Conservation (phyloP, 805 yeast genomes). For the Starmerella apis region DNA sequence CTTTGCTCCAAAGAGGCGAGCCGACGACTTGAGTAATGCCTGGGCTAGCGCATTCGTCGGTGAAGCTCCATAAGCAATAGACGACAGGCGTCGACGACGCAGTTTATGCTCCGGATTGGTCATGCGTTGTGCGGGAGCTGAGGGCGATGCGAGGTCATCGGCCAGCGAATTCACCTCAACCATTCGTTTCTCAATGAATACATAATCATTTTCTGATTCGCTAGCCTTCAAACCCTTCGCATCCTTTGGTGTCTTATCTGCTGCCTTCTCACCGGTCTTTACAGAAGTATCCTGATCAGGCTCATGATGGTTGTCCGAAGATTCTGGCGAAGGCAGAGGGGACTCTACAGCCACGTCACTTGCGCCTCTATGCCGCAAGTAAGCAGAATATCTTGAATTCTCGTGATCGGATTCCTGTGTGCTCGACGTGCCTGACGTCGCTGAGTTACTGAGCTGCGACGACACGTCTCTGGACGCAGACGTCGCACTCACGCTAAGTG, state of each 20-base stretch:
- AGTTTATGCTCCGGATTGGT: slow-evolving; percentile 16
- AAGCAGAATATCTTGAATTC: slow-evolving; percentile 8
- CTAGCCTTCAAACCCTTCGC: not conserved
- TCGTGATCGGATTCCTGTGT: not conserved
- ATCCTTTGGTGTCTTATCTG: not conserved
- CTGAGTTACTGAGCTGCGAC: not conserved
- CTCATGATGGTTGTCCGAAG: slow-evolving; percentile 6
- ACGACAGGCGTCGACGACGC: slow-evolving; percentile 27
- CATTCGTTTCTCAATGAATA: slow-evolving; percentile 85
- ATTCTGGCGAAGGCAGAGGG: slow-evolving; percentile 30
- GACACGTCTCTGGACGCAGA: not conserved
- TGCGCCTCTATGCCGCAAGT: slow-evolving; percentile 13
- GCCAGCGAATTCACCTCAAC: slow-evolving; percentile 95
- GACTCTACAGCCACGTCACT: slow-evolving; percentile 16
- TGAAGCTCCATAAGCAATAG: slow-evolving; percentile 33
- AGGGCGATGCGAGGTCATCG: slow-evolving; percentile 59
- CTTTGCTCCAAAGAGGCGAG: slow-evolving; percentile 62
- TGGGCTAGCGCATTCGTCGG: slow-evolving; percentile 83
- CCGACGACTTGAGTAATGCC: slow-evolving; percentile 80
- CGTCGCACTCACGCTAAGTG: not conserved
- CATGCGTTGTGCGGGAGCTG: slow-evolving; percentile 11
- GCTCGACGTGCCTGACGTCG: slow-evolving; percentile 11
- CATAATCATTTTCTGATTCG: slow-evolving; percentile 40
- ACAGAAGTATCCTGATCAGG: not conserved
- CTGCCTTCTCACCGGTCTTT: not conserved